Evolutionary conservation across 1,284 basidiomycete species (phyloP).

Genomic region (Athelia psychrophila): DNA sequence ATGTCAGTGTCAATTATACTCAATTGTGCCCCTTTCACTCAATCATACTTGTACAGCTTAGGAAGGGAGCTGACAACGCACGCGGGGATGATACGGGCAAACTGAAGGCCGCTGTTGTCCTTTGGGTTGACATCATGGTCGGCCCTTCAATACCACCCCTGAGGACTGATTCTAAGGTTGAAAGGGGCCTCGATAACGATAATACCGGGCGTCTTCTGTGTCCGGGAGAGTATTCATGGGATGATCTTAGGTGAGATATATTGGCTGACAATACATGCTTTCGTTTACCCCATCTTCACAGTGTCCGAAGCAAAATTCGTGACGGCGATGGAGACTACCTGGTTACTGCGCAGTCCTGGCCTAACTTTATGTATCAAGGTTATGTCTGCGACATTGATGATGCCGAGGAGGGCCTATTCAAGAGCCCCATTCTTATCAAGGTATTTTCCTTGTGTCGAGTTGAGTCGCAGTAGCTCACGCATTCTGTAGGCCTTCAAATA

Average conservation of each 20-base stretch:
- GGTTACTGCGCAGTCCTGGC: conserved; percentile 14
- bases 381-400: conserved; percentile 7
- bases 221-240: conserved; percentile 24
- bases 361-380: conserved; percentile 15
- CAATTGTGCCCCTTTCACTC: not conserved
- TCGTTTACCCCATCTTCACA: not conserved
- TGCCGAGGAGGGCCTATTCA: conserved; percentile 17
- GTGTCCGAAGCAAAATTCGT: conserved; percentile 12
- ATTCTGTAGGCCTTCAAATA: conserved; percentile 18
- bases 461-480: not conserved
- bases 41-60: conserved; percentile 6
- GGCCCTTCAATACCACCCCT: conserved; percentile 9
- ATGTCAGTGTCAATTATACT: not conserved
- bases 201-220: conserved; percentile 22
- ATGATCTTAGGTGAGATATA: conserved; percentile 12
- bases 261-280: too few species aligned
- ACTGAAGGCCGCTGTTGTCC: conserved; percentile 10
- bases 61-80: conserved; percentile 10
- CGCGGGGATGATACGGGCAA: conserved; percentile 15
- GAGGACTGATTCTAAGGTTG: not conserved
- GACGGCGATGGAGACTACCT: conserved; percentile 11
- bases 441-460: conserved; percentile 7
- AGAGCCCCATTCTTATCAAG: conserved; percentile 18
- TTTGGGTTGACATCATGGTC: conserved; percentile 17
- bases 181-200: conserved; percentile 22